Evolutionary conservation across 176 grass and related monocot genomes (phyloP).

Genomic region (sorghum (Sorghum bicolor)): DNA sequence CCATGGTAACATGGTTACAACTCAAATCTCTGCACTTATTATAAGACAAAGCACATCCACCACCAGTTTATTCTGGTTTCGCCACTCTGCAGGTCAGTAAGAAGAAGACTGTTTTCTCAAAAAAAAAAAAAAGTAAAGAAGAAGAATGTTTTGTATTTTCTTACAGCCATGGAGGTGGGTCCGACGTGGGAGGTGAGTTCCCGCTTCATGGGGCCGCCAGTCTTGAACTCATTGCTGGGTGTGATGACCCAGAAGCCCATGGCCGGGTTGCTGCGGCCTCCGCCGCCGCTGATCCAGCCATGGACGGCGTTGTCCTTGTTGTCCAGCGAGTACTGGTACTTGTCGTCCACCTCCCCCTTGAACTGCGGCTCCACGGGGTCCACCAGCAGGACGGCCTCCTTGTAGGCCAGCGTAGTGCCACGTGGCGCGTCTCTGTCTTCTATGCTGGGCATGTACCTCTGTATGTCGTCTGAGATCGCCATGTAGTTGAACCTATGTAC

Average conservation of each 20-base stretch:
- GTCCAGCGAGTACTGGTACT: conserved; percentile 67
- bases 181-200: conserved; percentile 84
- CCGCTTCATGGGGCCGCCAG: conserved; percentile 57
- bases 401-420: conserved; percentile 46
- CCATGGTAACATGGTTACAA: too few relatives aligned
- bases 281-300: conserved; percentile 53
- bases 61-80: too few relatives aligned
- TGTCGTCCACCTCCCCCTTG: conserved; percentile 89
- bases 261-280: not conserved
- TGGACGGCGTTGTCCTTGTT: conserved; percentile 54
- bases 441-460: conserved; percentile 54
- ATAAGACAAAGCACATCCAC: too few relatives aligned
- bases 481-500: conserved; percentile 60
- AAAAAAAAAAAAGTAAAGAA: too few relatives aligned
- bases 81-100: too few relatives aligned
- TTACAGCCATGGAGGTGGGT: conserved; percentile 47
- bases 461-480: conserved; percentile 62
- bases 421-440: conserved; percentile 26
- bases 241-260: conserved; percentile 83
- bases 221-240: conserved; percentile 72
- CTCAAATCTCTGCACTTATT: too few relatives aligned
- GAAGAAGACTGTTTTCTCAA: too few relatives aligned
- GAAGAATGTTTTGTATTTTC: too few relatives aligned
- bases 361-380: conserved; percentile 46
- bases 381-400: conserved; percentile 57